Evolutionary conservation across 495 filamentous ascomycete genomes (phyloP), one percentile per base, ranked within the genome.

Genomic region (Podospora australis): DNA sequence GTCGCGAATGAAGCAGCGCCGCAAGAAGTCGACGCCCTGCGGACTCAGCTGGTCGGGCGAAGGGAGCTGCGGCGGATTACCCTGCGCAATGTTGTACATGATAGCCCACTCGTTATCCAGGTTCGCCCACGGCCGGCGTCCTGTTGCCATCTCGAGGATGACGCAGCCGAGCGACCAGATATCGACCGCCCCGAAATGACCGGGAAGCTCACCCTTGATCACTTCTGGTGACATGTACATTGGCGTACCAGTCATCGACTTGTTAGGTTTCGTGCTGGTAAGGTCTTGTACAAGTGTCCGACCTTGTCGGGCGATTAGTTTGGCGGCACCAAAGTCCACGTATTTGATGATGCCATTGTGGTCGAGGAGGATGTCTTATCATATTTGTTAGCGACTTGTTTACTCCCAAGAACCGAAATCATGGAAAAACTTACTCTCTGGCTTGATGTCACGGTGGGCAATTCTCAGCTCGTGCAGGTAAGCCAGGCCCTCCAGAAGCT

Each of bases 211-310:
- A 26, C 92, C 92, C 55, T 88, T 91, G 68, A 98, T 97, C 38
- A 95, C 89, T 71, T 98, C 92, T 19, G 92, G 92, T 13, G 94
- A 97, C 92, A 98, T 98, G 73, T 98, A 98, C 92, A 98, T 98
- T 20, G 92, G 92, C 28, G 92, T 98, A 52, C 92, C 92, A 7
- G 89, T 95, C 84, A 96, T 96, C 32, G 86, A 88, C 62, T 88
- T 88, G 62, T 94, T 88, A 52, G 86, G 73, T 54, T 87, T 87
- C 34, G 72, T 78, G 49, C 65, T 69, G 32, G 77, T 70, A 3
- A 77, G 67, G 39, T 74, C 70, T 19, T 82, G 80, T 19, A 83
- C 79, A 13, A 94, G 72, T 16, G 92, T 97, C 54, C 88, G 88
- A 47, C 92, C 91, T 61, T 95, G 86, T 20, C 90, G 83, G 39